These are phyloP conservation scores for Cyberlindnera galapagoensis DNA, from an alignment of 805 yeast genomes.

Conservation along the genomic window DNA sequence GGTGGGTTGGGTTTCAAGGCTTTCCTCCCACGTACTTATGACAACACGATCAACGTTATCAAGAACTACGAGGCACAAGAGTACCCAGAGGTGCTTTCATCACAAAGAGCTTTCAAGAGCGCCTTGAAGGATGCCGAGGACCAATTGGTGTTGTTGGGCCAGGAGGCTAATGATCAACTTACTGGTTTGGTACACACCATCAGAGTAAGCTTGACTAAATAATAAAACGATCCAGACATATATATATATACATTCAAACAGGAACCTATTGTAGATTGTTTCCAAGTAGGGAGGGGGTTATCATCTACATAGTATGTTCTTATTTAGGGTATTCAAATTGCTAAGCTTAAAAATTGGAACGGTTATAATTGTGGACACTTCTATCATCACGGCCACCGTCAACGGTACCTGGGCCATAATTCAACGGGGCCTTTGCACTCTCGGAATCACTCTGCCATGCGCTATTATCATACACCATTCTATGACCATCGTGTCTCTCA, in stretches of 20 bases:
- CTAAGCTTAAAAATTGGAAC: no score
- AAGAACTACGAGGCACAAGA: conserved; percentile 28
- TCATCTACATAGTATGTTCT: no score
- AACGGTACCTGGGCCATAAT: conserved; percentile 16
- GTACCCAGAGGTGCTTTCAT: conserved; percentile 31
- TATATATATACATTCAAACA: no score
- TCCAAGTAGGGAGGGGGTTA: no score
- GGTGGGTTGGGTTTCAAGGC: conserved; percentile 39
- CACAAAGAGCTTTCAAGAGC: conserved; percentile 21
- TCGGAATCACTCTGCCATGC: conserved; percentile 3
- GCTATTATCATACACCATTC: conserved; percentile 3
- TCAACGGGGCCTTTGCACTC: conserved; percentile 4
- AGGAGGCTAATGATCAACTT: conserved; percentile 13
- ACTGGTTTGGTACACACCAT: conserved; percentile 17
- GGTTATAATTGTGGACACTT: no score
- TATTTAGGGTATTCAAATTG: no score
- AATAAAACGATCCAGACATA: no score
- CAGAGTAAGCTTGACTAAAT: conserved; percentile 16
- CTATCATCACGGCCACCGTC: no score
- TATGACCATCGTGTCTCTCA: no score
- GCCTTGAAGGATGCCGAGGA: conserved; percentile 16
- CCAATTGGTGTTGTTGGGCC: conserved; percentile 1
- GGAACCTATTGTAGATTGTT: no score
- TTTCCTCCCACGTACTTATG: conserved; percentile 46
- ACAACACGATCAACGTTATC: conserved; percentile 25